Conservation (phyloP, 495 filamentous ascomycete species). For the Hypoxylon perforatum region DNA sequence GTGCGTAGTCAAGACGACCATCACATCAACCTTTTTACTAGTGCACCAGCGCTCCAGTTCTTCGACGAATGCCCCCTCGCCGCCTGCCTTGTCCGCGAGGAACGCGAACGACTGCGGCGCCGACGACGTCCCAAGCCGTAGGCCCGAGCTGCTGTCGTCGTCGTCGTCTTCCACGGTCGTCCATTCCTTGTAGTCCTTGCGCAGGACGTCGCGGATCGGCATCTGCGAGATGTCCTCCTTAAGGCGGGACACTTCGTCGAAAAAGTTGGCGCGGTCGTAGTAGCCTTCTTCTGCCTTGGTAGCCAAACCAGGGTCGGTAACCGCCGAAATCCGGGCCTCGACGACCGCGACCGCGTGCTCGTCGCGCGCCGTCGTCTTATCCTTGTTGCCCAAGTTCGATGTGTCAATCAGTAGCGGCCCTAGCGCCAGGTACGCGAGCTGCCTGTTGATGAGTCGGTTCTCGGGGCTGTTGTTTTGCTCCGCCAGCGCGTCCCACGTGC, state of each 20-base stretch:
- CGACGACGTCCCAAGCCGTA: constrained; percentile 80
- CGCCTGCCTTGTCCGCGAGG: constrained; percentile 66
- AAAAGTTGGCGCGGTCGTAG: constrained; percentile 72
- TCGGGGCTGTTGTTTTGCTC: constrained; percentile 15
- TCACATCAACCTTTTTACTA: constrained; percentile 70
- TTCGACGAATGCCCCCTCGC: constrained; percentile 45
- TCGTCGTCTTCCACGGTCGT: constrained; percentile 57
- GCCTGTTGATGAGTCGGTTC: constrained; percentile 52
- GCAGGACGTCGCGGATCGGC: constrained; percentile 76
- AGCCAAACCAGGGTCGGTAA: neutral
- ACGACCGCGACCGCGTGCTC: constrained; percentile 71
- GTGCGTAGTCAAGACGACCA: constrained; percentile 81
- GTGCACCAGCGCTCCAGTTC: constrained; percentile 63
- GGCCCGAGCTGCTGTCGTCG: no score
- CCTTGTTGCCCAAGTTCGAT: constrained; percentile 70
- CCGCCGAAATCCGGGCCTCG: constrained; percentile 52
- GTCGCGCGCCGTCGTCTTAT: constrained; percentile 82
- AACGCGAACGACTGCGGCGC: constrained; percentile 75
- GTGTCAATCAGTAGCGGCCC: constrained; percentile 90
- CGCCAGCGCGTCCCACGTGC: constrained; percentile 63
- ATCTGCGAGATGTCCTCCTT: constrained; percentile 79
- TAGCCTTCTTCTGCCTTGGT: constrained; percentile 14
- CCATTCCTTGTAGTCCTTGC: constrained; percentile 96
- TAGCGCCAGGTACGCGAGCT: constrained; percentile 80
- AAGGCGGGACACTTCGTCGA: constrained; percentile 68